Evolutionary conservation across 2,329 filamentous ascomycete genomes (phyloP).

Genomic region (Davidsoniella neocaledoniae): DNA sequence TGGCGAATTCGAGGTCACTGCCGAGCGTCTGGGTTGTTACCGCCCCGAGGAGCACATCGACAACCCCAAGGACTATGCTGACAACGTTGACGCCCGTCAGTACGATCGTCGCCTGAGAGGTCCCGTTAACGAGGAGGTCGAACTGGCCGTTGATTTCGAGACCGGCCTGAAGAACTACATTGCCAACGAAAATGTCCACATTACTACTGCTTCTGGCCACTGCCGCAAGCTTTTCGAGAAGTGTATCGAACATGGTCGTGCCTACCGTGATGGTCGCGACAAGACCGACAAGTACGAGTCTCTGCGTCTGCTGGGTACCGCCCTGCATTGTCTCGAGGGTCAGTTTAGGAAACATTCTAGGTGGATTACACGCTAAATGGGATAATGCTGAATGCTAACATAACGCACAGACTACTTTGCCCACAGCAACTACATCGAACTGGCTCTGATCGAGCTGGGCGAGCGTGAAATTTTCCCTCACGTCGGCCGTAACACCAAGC

Average conservation of each 20-base stretch:
- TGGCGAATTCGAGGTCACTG: constrained; percentile 68
- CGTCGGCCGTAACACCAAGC: constrained; percentile 56
- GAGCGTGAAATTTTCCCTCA: constrained; percentile 73
- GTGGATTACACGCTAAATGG: neutral
- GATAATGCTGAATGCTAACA: neutral
- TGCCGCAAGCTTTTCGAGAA: constrained; percentile 56
- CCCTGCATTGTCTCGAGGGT: constrained; percentile 74
- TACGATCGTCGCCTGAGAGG: constrained; percentile 71
- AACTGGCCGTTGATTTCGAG: constrained; percentile 60
- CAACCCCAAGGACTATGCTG: constrained; percentile 77
- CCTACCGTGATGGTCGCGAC: constrained; percentile 41
- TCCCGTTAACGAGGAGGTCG: constrained; percentile 60
- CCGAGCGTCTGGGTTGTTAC: constrained; percentile 65
- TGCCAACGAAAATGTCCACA: constrained; percentile 60
- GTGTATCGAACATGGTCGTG: constrained; percentile 65
- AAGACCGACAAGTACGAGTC: constrained; percentile 72
- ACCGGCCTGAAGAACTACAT: constrained; percentile 89
- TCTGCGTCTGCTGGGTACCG: constrained; percentile 71
- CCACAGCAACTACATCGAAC: constrained; percentile 84
- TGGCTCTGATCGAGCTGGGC: constrained; percentile 74
- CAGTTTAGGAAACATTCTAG: constrained; percentile 13
- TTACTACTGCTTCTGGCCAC: constrained; percentile 67
- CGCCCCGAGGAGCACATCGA: constrained; percentile 59
- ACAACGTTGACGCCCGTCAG: constrained; percentile 68
- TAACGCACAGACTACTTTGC: constrained; percentile 56